Percentiles rank a stretch among this genome's conserved stretches.
These are phyloP conservation scores for Wallemia hederae DNA, from an alignment of 1,284 basidiomycete genomes.

Conservation along the genomic window DNA sequence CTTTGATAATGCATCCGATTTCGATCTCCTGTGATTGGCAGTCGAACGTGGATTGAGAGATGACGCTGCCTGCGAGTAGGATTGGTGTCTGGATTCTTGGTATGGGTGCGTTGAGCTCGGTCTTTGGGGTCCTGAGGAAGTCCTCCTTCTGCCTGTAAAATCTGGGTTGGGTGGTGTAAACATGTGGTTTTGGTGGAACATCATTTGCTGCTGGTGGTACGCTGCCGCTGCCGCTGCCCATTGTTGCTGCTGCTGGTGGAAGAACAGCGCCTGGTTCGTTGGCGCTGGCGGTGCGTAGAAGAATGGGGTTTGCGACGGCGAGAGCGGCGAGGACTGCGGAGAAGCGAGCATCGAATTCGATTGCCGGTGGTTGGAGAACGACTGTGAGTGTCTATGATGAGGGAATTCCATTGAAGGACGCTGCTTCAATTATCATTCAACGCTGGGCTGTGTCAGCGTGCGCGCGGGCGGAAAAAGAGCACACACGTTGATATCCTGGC, in stretches of 20 bases:
- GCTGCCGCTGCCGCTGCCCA: neutral
- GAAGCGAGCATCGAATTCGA: neutral
- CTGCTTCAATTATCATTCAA: neutral
- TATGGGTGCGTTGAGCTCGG: neutral
- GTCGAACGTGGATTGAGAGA: neutral
- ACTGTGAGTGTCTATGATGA: neutral
- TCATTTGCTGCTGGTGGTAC: neutral
- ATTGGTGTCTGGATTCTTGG: neutral
- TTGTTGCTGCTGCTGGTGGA: conserved; percentile 1
- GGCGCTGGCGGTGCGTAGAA: neutral
- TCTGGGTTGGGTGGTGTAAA: neutral
- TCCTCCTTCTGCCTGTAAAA: neutral
- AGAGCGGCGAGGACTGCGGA: neutral
- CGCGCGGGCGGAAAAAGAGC: neutral
- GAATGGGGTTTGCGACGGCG: neutral
- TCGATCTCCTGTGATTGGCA: neutral
- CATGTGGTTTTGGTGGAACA: neutral
- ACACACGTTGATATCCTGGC: neutral
- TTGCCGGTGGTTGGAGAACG: neutral
- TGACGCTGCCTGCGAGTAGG: neutral
- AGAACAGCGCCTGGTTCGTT: neutral
- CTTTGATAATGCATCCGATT: neutral
- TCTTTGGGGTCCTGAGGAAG: neutral
- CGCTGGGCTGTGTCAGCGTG: neutral
- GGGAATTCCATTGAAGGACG: neutral